Percentiles rank a stretch among this genome's conserved stretches.
Conservation (phyloP, 2,329 filamentous ascomycete species). For the Paraconiothyrium sp. region DNA sequence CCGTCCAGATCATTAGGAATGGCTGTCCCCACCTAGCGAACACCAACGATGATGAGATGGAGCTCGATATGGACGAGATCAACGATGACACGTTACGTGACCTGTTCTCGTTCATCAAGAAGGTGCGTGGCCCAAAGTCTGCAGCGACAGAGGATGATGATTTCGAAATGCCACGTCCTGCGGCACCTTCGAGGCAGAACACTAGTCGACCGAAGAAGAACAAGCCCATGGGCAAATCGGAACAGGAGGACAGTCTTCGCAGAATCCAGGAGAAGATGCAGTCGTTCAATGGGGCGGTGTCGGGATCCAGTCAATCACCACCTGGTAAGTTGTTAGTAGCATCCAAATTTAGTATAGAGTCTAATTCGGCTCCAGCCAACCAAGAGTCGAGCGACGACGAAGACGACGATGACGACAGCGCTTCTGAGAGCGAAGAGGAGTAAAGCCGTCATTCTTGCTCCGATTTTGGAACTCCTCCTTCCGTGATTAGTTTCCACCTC, state of each 20-base stretch:
- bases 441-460: constrained; percentile 29
- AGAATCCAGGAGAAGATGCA: constrained; percentile 68
- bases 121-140: constrained; percentile 46
- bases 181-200: constrained; percentile 40
- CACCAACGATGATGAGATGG: constrained; percentile 67
- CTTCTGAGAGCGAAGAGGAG: constrained; percentile 63
- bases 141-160: constrained; percentile 57
- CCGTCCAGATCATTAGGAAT: constrained; percentile 88
- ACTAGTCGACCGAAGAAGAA: constrained; percentile 73
- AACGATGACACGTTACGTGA: constrained; percentile 64
- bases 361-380: constrained; percentile 28
- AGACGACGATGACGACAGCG: constrained; percentile 50
- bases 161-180: constrained; percentile 56
- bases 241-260: constrained; percentile 74
- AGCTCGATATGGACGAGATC: constrained; percentile 72
- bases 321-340: constrained; percentile 44
- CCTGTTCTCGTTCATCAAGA: constrained; percentile 64
- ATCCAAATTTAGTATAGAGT: neutral
- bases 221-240: constrained; percentile 78
- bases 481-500: constrained; percentile 11
- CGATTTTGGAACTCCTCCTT: neutral
- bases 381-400: constrained; percentile 64
- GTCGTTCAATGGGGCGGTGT: constrained; percentile 49
- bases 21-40: constrained; percentile 75
- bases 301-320: constrained; percentile 57